Conservation (phyloP, 2,329 filamentous ascomycete species). For the Exophiala sp. region DNA sequence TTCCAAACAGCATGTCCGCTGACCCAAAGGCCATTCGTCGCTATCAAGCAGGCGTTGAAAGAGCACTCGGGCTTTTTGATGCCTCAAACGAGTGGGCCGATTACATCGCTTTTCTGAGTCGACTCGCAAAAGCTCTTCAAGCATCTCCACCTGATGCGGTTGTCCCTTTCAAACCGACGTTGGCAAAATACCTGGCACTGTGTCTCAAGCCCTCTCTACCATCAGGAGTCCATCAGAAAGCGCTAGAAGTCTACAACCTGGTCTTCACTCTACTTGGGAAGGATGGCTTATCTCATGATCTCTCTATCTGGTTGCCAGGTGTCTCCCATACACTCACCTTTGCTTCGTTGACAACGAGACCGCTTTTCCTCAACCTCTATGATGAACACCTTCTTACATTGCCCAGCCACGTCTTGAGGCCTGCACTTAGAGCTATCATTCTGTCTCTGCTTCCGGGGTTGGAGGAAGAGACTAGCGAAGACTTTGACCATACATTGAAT, state of each 20-base stretch:
- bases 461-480: slow-evolving; percentile 94
- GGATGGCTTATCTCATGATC: slow-evolving; percentile 74
- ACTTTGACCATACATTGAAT: slow-evolving; percentile 82
- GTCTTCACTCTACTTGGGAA: slow-evolving; percentile 75
- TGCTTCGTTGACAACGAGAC: slow-evolving; percentile 85
- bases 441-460: slow-evolving; percentile 84
- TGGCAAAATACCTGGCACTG: slow-evolving; percentile 90
- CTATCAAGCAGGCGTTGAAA: slow-evolving; percentile 84
- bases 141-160: slow-evolving; percentile 66
- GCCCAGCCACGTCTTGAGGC: slow-evolving; percentile 68
- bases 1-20: slow-evolving; percentile 28
- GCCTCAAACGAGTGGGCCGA: slow-evolving; percentile 98
- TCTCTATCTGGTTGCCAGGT: slow-evolving; percentile 85
- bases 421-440: slow-evolving; percentile 85
- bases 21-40: slow-evolving; percentile 72
- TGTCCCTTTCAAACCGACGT: slow-evolving; percentile 75
- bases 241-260: slow-evolving; percentile 87
- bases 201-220: slow-evolving; percentile 90
- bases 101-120: slow-evolving; percentile 94
- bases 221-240: slow-evolving; percentile 95
- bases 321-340: slow-evolving; percentile 87
- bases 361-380: slow-evolving; percentile 77
- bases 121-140: slow-evolving; percentile 90
- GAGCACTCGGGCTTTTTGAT: slow-evolving; percentile 85
- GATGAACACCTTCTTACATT: slow-evolving; percentile 75